Conservation (phyloP, 1,139 yeast species). For the Saccharomycopsis hybrid region DNA sequence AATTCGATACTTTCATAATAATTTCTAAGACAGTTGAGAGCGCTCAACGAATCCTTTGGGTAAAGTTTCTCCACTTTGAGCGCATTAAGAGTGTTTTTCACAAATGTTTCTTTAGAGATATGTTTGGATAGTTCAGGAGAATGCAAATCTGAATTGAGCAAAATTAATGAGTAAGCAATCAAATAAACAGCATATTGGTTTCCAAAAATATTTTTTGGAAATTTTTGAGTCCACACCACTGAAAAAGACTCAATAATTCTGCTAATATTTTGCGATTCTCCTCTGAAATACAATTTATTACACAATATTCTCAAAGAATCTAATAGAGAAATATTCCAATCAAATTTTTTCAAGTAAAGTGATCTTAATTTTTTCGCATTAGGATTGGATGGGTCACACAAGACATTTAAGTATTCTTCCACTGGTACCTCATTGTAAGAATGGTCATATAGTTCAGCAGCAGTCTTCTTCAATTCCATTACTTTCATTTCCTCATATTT, state of each 20-base stretch:
- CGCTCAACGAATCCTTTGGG: constrained; percentile 18
- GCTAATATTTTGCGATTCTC: constrained; percentile 55
- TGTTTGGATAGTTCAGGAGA: constrained; percentile 34
- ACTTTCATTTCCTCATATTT: constrained; percentile 18
- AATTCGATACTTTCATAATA: constrained; percentile 20
- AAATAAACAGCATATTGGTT: constrained; percentile 49
- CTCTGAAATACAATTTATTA: constrained; percentile 46
- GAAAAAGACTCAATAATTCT: constrained; percentile 46
- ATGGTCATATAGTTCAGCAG: constrained; percentile 12
- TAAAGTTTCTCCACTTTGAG: constrained; percentile 26
- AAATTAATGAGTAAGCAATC: constrained; percentile 46
- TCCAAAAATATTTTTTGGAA: constrained; percentile 33
- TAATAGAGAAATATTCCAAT: constrained; percentile 31
- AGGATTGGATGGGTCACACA: constrained; percentile 19
- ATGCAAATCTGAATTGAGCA: constrained; percentile 51
- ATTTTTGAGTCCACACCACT: constrained; percentile 35
- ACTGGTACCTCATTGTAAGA: constrained; percentile 16
- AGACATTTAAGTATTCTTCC: constrained; percentile 19
- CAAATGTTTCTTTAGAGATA: constrained; percentile 35
- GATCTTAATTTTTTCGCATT: constrained; percentile 17
- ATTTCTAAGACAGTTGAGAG: constrained; percentile 15
- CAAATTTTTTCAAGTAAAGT: constrained; percentile 18
- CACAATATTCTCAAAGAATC: constrained; percentile 44
- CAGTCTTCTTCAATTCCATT: constrained; percentile 13
- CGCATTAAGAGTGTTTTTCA: constrained; percentile 41